Evolutionary conservation across 1,284 basidiomycete genomes (phyloP).

Genomic region (Pascua sp.): DNA sequence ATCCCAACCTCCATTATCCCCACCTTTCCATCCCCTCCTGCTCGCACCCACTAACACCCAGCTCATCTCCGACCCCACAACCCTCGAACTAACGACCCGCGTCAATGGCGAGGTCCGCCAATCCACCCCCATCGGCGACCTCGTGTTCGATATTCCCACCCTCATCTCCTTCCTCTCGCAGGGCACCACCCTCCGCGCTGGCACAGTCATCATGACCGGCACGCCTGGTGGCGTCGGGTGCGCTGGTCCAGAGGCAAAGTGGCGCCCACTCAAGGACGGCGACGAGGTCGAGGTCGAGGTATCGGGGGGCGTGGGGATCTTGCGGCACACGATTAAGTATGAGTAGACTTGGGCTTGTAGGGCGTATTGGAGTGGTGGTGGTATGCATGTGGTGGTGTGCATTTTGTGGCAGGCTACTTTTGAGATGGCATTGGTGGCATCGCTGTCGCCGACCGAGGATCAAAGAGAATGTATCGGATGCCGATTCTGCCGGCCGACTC

Average conservation of each 20-base stretch:
- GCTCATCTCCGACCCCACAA: slow-evolving; percentile 18
- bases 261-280: slow-evolving; percentile 61
- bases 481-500: too few relatives aligned
- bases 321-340: slow-evolving; percentile 13
- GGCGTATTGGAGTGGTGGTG: too few relatives aligned
- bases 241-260: slow-evolving; percentile 64
- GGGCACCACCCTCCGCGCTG: slow-evolving; percentile 75
- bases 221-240: slow-evolving; percentile 72
- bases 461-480: too few relatives aligned
- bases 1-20: too few relatives aligned
- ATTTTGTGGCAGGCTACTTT: too few relatives aligned
- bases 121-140: slow-evolving; percentile 12
- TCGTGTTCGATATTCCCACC: slow-evolving; percentile 17
- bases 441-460: too few relatives aligned
- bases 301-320: slow-evolving; percentile 7
- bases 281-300: slow-evolving; percentile 64
- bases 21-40: too few relatives aligned
- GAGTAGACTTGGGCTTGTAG: slow-evolving; percentile 1
- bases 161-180: slow-evolving; percentile 68
- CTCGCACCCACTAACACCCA: neutral
- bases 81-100: slow-evolving; percentile 11
- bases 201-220: slow-evolving; percentile 73
- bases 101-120: slow-evolving; percentile 21
- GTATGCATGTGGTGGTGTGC: too few relatives aligned
- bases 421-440: too few relatives aligned